Conservation (phyloP, 1,284 basidiomycete species). For the Paramarasmius palmivorus region DNA sequence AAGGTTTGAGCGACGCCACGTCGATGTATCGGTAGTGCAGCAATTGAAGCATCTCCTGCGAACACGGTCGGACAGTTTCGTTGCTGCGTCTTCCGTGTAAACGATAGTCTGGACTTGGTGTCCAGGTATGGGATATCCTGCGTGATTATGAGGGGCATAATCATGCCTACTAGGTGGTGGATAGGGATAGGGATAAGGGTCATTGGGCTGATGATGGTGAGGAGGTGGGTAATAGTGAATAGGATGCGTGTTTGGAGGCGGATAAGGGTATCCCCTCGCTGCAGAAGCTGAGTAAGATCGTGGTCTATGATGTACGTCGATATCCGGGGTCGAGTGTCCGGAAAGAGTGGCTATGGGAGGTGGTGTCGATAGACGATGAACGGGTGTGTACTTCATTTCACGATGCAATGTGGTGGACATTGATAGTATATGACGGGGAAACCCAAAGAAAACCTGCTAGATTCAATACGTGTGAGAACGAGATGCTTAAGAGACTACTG, state of each 20-base stretch:
- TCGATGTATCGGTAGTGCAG: slow-evolving; percentile 72
- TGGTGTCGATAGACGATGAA: background rate
- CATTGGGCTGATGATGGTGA: background rate
- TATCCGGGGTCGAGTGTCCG: background rate
- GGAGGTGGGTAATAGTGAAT: background rate
- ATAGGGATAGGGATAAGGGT: background rate
- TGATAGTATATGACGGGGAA: too few relatives aligned
- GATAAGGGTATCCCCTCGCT: background rate
- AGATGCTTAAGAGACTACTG: too few relatives aligned
- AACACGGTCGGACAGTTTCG: slow-evolving; percentile 59
- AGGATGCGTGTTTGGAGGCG: background rate
- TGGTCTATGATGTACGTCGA: background rate
- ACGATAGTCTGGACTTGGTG: slow-evolving; percentile 24
- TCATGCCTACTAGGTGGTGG: background rate
- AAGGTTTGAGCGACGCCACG: slow-evolving; percentile 76
- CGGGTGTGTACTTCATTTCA: too few relatives aligned
- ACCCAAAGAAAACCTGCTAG: too few relatives aligned
- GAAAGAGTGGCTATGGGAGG: slow-evolving; percentile 1
- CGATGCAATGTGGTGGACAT: too few relatives aligned
- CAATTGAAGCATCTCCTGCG: slow-evolving; percentile 63
- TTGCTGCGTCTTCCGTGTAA: slow-evolving; percentile 61
- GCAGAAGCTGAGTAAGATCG: background rate
- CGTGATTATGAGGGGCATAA: slow-evolving; percentile 2
- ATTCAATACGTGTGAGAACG: too few relatives aligned
- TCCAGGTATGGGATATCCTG: background rate